A percentile compares a stretch with the other conserved stretches of the same genome.
Evolutionary conservation across 306 rosid genomes (phyloP).

Genomic region (Lagenaria siceraria): DNA sequence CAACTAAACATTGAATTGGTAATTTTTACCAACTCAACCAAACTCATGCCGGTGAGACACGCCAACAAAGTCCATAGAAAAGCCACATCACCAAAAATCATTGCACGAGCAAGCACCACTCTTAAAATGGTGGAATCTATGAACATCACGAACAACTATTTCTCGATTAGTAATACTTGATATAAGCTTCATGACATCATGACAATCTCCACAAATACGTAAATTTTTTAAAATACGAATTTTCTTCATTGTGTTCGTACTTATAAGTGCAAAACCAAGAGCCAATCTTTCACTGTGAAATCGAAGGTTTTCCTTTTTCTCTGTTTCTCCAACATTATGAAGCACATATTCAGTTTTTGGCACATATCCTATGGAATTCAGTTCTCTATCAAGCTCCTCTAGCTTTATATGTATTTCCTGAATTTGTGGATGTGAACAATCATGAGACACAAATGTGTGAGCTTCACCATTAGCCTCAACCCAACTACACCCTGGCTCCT

Average conservation of each 20-base stretch:
- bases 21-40: no score
- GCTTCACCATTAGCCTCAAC: constrained; percentile 22
- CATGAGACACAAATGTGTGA: constrained; percentile 25
- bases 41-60: no score
- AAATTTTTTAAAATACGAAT: constrained; percentile 22
- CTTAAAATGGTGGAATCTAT: constrained; percentile 23
- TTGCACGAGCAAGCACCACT: constrained; percentile 21
- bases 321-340: constrained; percentile 16
- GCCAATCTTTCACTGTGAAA: constrained; percentile 29
- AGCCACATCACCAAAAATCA: constrained; percentile 18
- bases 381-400: constrained; percentile 17
- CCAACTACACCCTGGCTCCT: constrained; percentile 41
- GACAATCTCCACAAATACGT: constrained; percentile 26
- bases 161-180: constrained; percentile 16
- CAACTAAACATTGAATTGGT: no score
- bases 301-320: constrained; percentile 17
- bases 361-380: constrained; percentile 7
- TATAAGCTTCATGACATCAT: constrained; percentile 19
- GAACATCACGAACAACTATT: constrained; percentile 20
- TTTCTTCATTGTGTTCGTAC: constrained; percentile 2
- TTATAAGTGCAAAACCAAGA: constrained; percentile 18
- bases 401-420: constrained; percentile 19
- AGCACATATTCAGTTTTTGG: constrained; percentile 20
- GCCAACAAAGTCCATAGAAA: not conserved
- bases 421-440: constrained; percentile 21